Evolutionary conservation across 805 yeast species (phyloP).

Genomic region (Monosporozyma servazzii): DNA sequence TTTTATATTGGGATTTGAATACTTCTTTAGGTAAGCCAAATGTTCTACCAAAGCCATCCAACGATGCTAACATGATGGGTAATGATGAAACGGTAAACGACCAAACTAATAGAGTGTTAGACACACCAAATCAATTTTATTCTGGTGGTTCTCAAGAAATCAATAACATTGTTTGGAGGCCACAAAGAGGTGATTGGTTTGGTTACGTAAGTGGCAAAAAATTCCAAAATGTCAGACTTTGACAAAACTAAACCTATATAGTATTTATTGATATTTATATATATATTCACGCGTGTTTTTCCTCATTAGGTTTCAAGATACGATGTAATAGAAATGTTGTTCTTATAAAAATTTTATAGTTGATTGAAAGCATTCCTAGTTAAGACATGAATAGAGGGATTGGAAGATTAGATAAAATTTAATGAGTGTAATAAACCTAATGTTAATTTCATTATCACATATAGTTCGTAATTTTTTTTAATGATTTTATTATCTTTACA

Average conservation of each 20-base stretch:
- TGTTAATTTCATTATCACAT: no score
- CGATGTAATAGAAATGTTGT: no score
- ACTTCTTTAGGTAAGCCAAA: conserved; percentile 13
- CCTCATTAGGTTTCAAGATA: background rate
- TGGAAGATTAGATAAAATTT: no score
- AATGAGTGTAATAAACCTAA: no score
- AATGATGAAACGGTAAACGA: conserved; percentile 6
- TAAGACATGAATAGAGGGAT: background rate
- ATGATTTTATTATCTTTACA: no score
- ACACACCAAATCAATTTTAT: conserved; percentile 39
- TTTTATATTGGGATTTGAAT: conserved; percentile 56
- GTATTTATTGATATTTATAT: background rate
- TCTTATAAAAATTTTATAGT: no score
- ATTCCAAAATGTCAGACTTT: conserved; percentile 28
- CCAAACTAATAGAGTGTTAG: conserved; percentile 5
- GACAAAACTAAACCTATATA: background rate
- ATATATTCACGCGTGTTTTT: background rate
- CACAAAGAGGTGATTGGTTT: conserved; percentile 61
- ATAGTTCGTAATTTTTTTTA: no score
- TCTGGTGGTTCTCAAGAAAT: conserved; percentile 56
- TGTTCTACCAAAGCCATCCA: background rate
- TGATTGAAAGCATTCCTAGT: background rate
- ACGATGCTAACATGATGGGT: conserved; percentile 6
- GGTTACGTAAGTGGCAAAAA: conserved; percentile 41
- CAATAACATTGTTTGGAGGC: conserved; percentile 68